These are phyloP conservation scores for Russula abietina DNA, from an alignment of 768 basidiomycete genomes.

Conservation along the genomic window DNA sequence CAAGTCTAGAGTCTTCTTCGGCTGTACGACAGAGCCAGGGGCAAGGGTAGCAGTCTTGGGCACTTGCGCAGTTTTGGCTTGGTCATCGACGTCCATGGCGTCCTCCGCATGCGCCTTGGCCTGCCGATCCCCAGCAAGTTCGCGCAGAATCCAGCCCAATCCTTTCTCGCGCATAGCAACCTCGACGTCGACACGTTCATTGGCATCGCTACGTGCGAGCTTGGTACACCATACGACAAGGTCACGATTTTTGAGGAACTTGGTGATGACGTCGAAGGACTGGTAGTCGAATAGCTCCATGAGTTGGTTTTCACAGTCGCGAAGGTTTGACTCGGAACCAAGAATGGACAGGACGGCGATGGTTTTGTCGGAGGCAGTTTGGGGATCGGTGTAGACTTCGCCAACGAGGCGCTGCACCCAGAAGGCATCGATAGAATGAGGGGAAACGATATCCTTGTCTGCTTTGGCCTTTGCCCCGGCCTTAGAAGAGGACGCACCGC, in stretches of 20 bases:
- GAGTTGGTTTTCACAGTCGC: constrained; percentile 92
- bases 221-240: constrained; percentile 98
- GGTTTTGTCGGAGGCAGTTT: constrained; percentile 88
- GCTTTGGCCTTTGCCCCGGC: too few relatives aligned
- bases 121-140: constrained; percentile 77
- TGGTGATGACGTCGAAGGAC: constrained; percentile 83
- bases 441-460: constrained; percentile 77
- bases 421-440: constrained; percentile 92
- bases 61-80: constrained; percentile 39
- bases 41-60: constrained; percentile 83
- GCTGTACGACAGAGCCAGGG: constrained; percentile 82
- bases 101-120: constrained; percentile 47
- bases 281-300: constrained; percentile 97
- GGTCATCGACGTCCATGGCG: constrained; percentile 77
- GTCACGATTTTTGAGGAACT: constrained; percentile 92
- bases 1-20: constrained; percentile 79
- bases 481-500: constrained; percentile 51
- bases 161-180: constrained; percentile 98
- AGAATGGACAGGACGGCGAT: constrained; percentile 77
- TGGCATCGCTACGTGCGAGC: constrained; percentile 80
- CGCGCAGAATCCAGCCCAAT: constrained; percentile 90
- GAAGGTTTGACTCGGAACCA: constrained; percentile 76
- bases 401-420: constrained; percentile 96
- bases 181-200: constrained; percentile 88
- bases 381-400: constrained; percentile 87